Evolutionary conservation across 805 yeast species (phyloP).

Genomic region (Starmera caribaea): DNA sequence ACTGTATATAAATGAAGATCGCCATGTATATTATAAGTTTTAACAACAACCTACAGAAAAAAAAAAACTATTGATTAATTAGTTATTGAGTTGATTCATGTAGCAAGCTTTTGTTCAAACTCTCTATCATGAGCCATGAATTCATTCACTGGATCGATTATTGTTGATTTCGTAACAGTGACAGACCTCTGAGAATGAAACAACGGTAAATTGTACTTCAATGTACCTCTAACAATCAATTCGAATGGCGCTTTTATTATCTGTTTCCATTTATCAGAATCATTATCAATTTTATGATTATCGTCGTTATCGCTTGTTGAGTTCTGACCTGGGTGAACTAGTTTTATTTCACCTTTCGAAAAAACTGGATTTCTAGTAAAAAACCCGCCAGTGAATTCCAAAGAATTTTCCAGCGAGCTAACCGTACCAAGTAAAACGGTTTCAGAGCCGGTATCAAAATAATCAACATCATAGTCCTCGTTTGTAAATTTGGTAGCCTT

Average conservation of each 20-base stretch:
- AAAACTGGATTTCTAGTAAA: slow-evolving; percentile 49
- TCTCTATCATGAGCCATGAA: no score
- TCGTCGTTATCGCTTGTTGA: slow-evolving; percentile 16
- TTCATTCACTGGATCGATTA: slow-evolving; percentile 40
- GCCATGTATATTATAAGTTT: no score
- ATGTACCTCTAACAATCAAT: slow-evolving; percentile 70
- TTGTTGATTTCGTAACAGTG: slow-evolving; percentile 48
- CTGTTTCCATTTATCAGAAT: slow-evolving; percentile 54
- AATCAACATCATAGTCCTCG: slow-evolving; percentile 4
- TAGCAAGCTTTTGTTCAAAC: no score
- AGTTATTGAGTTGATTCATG: no score
- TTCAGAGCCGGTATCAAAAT: slow-evolving; percentile 20
- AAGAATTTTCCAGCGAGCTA: slow-evolving; percentile 55
- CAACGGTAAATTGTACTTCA: slow-evolving; percentile 70
- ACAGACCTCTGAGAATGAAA: slow-evolving; percentile 42
- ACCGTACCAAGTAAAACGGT: slow-evolving; percentile 75
- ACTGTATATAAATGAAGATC: no score
- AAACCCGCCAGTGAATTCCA: slow-evolving; percentile 70
- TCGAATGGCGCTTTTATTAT: slow-evolving; percentile 79
- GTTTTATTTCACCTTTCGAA: slow-evolving; percentile 62
- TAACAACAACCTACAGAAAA: no score
- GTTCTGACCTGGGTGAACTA: slow-evolving; percentile 60
- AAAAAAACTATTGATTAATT: no score
- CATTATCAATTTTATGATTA: slow-evolving; percentile 20
- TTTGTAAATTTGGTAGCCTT: slow-evolving; percentile 40